These are phyloP conservation scores for Leucosporidium creatinivorum DNA, from an alignment of 768 basidiomycete genomes.

Conservation along the genomic window DNA sequence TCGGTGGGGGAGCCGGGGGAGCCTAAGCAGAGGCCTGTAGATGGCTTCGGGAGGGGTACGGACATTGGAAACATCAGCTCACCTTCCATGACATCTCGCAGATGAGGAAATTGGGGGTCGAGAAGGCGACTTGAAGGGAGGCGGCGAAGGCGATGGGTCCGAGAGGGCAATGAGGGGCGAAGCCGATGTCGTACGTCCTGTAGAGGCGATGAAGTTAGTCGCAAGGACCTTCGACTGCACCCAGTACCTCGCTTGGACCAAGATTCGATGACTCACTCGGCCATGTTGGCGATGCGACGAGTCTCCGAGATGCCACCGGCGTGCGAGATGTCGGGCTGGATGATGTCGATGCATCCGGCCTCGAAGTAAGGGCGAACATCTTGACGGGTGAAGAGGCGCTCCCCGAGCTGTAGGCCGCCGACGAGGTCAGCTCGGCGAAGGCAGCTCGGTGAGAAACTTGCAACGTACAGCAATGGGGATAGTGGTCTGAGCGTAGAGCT, in stretches of 20 bases:
- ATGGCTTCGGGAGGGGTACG: no score
- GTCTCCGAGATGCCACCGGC: slow-evolving; percentile 51
- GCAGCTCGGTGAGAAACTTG: not conserved
- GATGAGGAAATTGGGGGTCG: slow-evolving; percentile 53
- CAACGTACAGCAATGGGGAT: slow-evolving; percentile 50
- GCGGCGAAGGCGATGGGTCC: slow-evolving; percentile 67
- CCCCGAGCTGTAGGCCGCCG: slow-evolving; percentile 38
- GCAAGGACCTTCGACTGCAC: no score
- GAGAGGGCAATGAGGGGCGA: slow-evolving; percentile 64
- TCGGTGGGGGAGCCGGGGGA: no score
- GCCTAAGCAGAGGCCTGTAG: not conserved
- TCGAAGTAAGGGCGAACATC: slow-evolving; percentile 64
- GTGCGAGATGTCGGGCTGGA: slow-evolving; percentile 56
- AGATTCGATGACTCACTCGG: slow-evolving; percentile 41
- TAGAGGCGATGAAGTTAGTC: not conserved
- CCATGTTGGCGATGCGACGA: slow-evolving; percentile 53
- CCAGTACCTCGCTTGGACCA: not conserved
- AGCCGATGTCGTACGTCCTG: slow-evolving; percentile 58
- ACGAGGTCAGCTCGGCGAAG: not conserved
- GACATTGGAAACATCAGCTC: not conserved
- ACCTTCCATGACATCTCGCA: slow-evolving; percentile 41
- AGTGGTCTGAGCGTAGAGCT: slow-evolving; percentile 51
- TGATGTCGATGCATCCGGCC: slow-evolving; percentile 57
- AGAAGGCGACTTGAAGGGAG: slow-evolving; percentile 57
- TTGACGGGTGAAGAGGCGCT: slow-evolving; percentile 56